Evolutionary conservation across 352 stramenopile genomes (phyloP), one percentile per base, ranked within the genome.

Genomic region (Globisporangium paddicum): DNA sequence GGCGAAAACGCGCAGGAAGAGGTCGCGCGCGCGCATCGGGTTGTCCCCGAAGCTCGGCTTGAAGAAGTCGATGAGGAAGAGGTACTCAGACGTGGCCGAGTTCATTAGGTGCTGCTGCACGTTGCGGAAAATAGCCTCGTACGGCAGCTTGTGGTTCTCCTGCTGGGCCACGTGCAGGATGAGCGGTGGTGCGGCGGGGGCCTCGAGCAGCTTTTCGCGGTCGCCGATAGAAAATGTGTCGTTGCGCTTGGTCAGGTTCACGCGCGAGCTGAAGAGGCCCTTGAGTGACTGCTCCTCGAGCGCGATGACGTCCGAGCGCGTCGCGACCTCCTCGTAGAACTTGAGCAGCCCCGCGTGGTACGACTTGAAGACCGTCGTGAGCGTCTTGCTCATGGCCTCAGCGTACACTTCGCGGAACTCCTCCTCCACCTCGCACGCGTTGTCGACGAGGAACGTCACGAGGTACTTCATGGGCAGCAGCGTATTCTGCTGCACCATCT

Each of bases 21-120:
- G 80, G 60, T 99, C 95, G 1, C 82, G 72, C n/a, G 79, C 81
- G 7, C 78, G 78, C 23, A 89, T 58, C 9, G 73, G 69, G 44
- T 86, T 79, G 53, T 90, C 71, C 21, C 93, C 84, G 16, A 84
- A 74, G 26, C 75, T 82, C 14, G 92, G 74, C 50, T 85, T 81
- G 69, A 98, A 98, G 54, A 98, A 98, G 38, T 97, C 87, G 37
- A 98, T 83, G 34, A 96, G 79, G 66, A 99, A 99, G 3, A 99
- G 77, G 69, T 98, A 98, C 69, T 99, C 97, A 58, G 96, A 98
- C 2, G 95, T 98, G 19, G 96, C 95, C 11, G 94, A 96, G 81
- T 99, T 97, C 70, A 99, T 95, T 21, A 99, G 75, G 63, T 99
- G 97, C 64, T 98, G 96, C 67, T 99, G 89, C 21, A 98, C 74